Conservation (phyloP, 352 stramenopile genomes). For the Elongisporangium anandrum region DNA sequence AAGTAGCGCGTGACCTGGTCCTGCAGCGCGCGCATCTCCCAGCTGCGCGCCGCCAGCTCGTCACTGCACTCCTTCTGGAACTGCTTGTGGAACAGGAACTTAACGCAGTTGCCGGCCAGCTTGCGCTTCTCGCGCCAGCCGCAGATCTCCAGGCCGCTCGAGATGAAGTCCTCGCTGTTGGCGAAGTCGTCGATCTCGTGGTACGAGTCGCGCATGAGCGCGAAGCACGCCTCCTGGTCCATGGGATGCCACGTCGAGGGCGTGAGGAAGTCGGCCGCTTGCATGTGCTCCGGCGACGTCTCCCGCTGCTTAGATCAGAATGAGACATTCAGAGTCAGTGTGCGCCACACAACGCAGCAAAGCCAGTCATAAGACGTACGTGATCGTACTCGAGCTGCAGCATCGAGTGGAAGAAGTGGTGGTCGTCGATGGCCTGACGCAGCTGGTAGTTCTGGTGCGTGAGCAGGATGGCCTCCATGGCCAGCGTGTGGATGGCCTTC, state of each 20-base stretch:
- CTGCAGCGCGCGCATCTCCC: slow-evolving; percentile 50
- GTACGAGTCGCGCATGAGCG: slow-evolving; percentile 48
- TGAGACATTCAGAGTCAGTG: background rate
- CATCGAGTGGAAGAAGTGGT: slow-evolving; percentile 60
- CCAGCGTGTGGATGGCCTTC: slow-evolving; percentile 28
- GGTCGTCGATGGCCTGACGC: slow-evolving; percentile 40
- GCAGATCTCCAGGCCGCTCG: slow-evolving; percentile 50
- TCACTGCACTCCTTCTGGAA: slow-evolving; percentile 52
- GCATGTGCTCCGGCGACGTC: slow-evolving; percentile 18
- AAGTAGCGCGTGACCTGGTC: slow-evolving; percentile 57
- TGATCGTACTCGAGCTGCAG: slow-evolving; percentile 55
- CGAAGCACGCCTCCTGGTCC: slow-evolving; percentile 28
- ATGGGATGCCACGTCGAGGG: slow-evolving; percentile 33
- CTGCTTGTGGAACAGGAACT: slow-evolving; percentile 59
- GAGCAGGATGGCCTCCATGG: slow-evolving; percentile 35
- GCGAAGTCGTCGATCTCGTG: slow-evolving; percentile 45
- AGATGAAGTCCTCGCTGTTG: slow-evolving; percentile 39
- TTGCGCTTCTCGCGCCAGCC: slow-evolving; percentile 60
- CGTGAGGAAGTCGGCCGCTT: slow-evolving; percentile 18
- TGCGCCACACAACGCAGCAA: background rate
- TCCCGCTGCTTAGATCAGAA: slow-evolving; percentile 21
- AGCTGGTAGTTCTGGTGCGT: slow-evolving; percentile 50
- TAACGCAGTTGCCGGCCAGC: slow-evolving; percentile 42
- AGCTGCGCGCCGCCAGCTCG: slow-evolving; percentile 39
- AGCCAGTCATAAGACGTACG: slow-evolving; percentile 20